Conservation (phyloP, 2,329 filamentous ascomycete species). For the Cordyceps pruinosa region DNA sequence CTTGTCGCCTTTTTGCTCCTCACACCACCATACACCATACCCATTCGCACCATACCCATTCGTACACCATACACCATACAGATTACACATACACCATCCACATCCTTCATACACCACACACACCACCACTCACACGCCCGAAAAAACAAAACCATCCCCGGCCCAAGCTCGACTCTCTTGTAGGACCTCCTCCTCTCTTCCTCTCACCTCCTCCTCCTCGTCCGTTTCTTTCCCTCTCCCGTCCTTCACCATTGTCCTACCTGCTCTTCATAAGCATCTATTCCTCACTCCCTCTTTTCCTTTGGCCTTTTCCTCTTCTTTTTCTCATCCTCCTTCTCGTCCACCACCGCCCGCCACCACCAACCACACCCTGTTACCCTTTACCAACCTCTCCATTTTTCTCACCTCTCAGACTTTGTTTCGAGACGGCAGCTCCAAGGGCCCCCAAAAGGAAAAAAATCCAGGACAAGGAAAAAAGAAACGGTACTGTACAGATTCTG, state of each 20-base stretch:
- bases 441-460: neutral
- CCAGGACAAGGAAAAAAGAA: neutral
- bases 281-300: neutral
- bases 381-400: conserved; percentile 28
- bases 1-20: no score
- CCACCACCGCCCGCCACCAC: conserved; percentile 13
- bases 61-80: no score
- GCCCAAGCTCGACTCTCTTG: conserved; percentile 10
- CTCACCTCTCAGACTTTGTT: conserved; percentile 14
- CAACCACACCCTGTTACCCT: conserved; percentile 16
- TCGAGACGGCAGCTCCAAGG: neutral
- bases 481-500: neutral
- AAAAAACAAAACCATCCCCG: conserved; percentile 12
- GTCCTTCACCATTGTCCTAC: conserved; percentile 18
- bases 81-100: no score
- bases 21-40: no score
- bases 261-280: neutral
- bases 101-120: no score
- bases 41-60: no score
- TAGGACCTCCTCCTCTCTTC: conserved; percentile 6
- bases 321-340: conserved; percentile 25
- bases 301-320: conserved; percentile 12
- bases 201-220: neutral
- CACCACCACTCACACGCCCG: conserved; percentile 6
- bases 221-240: conserved; percentile 16